A percentile compares a stretch with the other conserved stretches of the same genome.
Evolutionary conservation across 2,329 filamentous ascomycete genomes (phyloP).

Genomic region (Grosmannia penicillata): DNA sequence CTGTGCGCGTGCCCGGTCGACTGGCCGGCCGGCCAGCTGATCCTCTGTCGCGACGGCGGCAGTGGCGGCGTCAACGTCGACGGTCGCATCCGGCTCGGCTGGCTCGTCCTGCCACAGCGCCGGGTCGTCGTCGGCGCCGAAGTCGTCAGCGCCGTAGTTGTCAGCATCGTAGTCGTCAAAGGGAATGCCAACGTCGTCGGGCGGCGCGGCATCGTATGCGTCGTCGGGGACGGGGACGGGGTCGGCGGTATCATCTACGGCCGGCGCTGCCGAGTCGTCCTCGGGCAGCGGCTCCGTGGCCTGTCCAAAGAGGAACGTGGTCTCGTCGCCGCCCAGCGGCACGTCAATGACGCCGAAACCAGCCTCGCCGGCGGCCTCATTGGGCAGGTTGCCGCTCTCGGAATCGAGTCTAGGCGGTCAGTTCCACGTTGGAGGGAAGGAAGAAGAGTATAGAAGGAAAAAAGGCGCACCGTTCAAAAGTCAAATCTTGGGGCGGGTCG

Average conservation of each 20-base stretch:
- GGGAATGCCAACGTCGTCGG: background rate
- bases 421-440: too few species aligned
- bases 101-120: conserved; percentile 6
- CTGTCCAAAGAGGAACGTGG: conserved; percentile 23
- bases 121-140: too few species aligned
- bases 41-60: background rate
- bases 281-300: conserved; percentile 11
- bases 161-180: conserved; percentile 4
- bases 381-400: conserved; percentile 24
- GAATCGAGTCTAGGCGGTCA: conserved; percentile 22
- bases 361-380: conserved; percentile 25
- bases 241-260: conserved; percentile 2
- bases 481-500: conserved; percentile 22
- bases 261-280: conserved; percentile 10
- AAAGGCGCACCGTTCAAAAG: conserved; percentile 25
- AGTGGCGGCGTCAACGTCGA: background rate
- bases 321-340: conserved; percentile 32
- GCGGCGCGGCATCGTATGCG: background rate
- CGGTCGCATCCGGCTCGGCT: background rate
- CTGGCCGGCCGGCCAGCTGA: background rate
- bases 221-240: background rate
- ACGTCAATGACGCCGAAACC: conserved; percentile 34
- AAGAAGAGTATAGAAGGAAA: background rate
- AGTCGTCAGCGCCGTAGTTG: background rate
- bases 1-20: too few species aligned